These are phyloP conservation scores for Lepidium aucheri DNA, from an alignment of 345 rosid genomes.

Conservation along the genomic window DNA sequence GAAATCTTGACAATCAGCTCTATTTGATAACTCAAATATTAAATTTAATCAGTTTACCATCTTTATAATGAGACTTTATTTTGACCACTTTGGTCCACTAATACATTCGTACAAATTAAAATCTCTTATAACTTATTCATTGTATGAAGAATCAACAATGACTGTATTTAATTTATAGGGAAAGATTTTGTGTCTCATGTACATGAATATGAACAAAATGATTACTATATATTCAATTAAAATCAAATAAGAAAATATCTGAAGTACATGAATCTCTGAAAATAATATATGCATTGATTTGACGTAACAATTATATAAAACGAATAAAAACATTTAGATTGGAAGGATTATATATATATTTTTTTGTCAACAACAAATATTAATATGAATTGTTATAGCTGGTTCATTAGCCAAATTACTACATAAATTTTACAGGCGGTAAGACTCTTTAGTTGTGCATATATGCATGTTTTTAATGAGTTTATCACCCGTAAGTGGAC, in stretches of 20 bases:
- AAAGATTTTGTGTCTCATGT: not conserved
- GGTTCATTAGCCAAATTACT: too few species aligned
- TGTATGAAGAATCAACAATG: not conserved
- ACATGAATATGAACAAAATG: not conserved
- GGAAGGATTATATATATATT: too few species aligned
- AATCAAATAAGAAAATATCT: not conserved
- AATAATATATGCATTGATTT: not conserved
- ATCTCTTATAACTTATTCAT: not conserved
- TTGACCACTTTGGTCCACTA: slow-evolving; percentile 18
- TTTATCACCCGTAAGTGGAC: too few species aligned
- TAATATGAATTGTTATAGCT: too few species aligned
- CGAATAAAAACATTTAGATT: not conserved
- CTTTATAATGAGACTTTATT: slow-evolving; percentile 3
- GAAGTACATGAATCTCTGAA: not conserved
- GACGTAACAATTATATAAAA: not conserved
- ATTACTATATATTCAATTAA: not conserved
- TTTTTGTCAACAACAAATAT: too few species aligned
- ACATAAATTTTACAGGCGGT: too few species aligned
- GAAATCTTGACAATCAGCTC: slow-evolving; percentile 2
- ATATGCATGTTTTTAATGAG: too few species aligned
- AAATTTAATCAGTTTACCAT: not conserved
- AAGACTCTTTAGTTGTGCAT: too few species aligned
- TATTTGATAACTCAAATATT: not conserved
- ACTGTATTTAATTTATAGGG: not conserved
- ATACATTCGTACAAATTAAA: not conserved